Evolutionary conservation across 2,329 filamentous ascomycete species (phyloP), one percentile per base, ranked within the genome.

Genomic region (Cordyceps militaris): DNA sequence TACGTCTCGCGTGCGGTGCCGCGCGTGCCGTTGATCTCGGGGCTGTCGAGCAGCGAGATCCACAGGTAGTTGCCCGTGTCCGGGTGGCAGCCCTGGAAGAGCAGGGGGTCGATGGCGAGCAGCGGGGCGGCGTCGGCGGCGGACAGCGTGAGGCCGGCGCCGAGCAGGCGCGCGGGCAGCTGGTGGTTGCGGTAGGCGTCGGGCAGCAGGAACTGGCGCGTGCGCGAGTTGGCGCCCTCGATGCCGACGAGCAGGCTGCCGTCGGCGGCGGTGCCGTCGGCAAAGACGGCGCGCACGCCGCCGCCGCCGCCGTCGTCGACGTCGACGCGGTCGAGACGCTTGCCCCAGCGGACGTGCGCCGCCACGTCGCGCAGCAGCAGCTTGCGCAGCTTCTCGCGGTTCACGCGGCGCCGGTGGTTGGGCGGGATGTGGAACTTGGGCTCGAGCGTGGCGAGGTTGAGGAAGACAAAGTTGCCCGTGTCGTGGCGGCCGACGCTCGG

Each of bases 1-100:
- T 74, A 78, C 14, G 66, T 68, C 51, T 72, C 67, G 3, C 60
- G 21, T 1, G 59, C 61, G 5, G 65, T 70, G 0, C 66, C 70
- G 14, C 59, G 67, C 23, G 66, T 74, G 34, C n/a, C 71, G 56
- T 72, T 75, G 4, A 64, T 64, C 30, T 68, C 64, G 2, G 69
- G 76, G 8, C 73, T 74, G 42, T 74, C 74, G 16, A 79, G 69
- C 60, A 76, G 72, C 58, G 70, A 71, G 62, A 80, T 78, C 70
- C 76, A 83, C 19, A 83, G 67, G 60, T 73, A 83, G 21, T 72
- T 73, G 49, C 76, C 74, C 1, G 76, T 79, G 4, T 73, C 67
- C 0, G 80, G 79, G 63, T 84, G 77, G 11, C 75, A 71, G 3
- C 77, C 80, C 59, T 82, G 78, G 63, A 83, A 80, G 24, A 83